Base-by-base conservation (phyloP, 1,139 yeast species). In the Pichia sp. region DNA sequence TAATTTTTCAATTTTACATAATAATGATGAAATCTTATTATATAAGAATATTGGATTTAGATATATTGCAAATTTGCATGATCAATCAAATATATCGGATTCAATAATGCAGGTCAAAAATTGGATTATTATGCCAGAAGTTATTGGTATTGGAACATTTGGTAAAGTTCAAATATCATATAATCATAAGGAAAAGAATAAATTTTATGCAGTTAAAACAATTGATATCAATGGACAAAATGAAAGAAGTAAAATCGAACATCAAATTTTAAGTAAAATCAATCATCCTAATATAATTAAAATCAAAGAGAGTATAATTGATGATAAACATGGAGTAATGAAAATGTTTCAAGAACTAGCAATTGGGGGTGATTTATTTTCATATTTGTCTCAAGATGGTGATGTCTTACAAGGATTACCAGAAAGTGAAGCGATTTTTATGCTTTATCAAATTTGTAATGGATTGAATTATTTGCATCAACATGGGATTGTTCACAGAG, bases 271-370 rank as follows among this genome's bases (percentile, higher is more conserved):
- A 33, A 55, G 60, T 58, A 76, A 81, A 52, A 73, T 92, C 50
- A 78, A 82, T 44, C 97, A 92, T 67, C 96, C 97, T 10, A 90
- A 92, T 66, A 88, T 92, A 58, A 94, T 92, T 46, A 78, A 79
- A 53, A 71, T 92, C 49, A 67, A 74, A 49, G 73, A 74, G 11
- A 52, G 52, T 25, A 67, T 73, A 0, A 58, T 72, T 56, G 61
- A 72, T 54, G 48, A 67, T 42, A 46, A 71, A 37, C 55, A 73
- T 44, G 57, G 74, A 11, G 52, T 28, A 1, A 39, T 74, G 2
- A 74, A 71, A 47, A 71, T 79, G 8, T 76, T 76, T 54, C 78
- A 79, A 58, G 81, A 78, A 54, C 42, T 62, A 28, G 64, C 64
- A 7, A 56, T 65, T 74, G 88, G 88, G 1, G 88, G 88, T 0